A percentile compares a stretch with the other conserved stretches of the same genome.
phyloP scores from a whole-genome alignment of 345 rosid genomes.

The Lepidium sativum region DNA sequence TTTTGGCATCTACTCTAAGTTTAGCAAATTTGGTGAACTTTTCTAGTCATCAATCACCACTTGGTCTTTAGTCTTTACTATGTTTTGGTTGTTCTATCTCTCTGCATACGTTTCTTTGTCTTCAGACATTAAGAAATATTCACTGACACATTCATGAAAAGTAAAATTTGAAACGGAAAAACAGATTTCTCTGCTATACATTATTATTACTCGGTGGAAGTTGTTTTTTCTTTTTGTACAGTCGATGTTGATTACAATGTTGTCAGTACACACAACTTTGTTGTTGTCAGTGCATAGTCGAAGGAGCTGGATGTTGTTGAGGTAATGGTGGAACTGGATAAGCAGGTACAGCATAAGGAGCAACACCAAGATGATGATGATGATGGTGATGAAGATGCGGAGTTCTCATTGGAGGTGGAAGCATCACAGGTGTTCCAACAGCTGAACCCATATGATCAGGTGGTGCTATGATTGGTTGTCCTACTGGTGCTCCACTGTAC shows the following conservation, averaged over 20 bases:
- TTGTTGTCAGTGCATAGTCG: slow-evolving; percentile 48
- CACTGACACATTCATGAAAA: not conserved
- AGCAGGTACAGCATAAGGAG: slow-evolving; percentile 57
- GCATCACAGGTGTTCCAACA: slow-evolving; percentile 90
- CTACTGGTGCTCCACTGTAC: slow-evolving; percentile 59
- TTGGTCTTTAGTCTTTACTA: not conserved
- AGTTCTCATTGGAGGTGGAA: slow-evolving; percentile 47
- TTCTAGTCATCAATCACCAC: not conserved
- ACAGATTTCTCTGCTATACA: slow-evolving; percentile 18
- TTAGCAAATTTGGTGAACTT: not conserved
- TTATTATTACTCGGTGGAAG: not conserved
- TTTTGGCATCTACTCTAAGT: not conserved
- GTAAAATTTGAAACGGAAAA: not conserved
- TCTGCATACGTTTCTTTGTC: too few species aligned
- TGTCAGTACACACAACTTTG: slow-evolving; percentile 16
- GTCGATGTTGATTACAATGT: not conserved
- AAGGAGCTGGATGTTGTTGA: slow-evolving; percentile 48
- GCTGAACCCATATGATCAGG: slow-evolving; percentile 69
- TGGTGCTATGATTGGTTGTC: slow-evolving; percentile 57
- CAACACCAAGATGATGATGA: slow-evolving; percentile 45
- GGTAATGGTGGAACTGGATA: slow-evolving; percentile 58
- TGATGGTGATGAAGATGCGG: slow-evolving; percentile 42
- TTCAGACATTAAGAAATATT: not conserved
- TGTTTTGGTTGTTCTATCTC: not conserved
- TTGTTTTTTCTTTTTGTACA: too few species aligned